These are phyloP conservation scores for Phialophora verrucosa DNA, from an alignment of 2,329 filamentous ascomycete species.

Conservation along the genomic window DNA sequence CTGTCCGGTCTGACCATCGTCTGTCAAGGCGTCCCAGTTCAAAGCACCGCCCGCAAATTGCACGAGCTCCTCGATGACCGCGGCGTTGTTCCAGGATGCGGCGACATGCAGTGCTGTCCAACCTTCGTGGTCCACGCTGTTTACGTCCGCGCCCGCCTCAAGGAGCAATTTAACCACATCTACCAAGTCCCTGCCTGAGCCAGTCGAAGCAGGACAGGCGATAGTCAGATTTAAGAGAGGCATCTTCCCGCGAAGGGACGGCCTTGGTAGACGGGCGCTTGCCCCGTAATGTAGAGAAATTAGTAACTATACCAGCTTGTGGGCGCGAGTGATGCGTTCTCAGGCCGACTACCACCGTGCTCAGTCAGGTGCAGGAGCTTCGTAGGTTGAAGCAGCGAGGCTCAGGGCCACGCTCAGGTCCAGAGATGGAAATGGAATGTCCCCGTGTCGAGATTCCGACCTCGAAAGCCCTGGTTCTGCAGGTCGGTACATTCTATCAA, in stretches of 20 bases:
- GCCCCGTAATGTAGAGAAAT: slow-evolving; percentile 3
- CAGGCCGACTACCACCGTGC: no score
- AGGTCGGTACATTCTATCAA: background rate
- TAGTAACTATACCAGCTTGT: no score
- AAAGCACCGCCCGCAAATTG: slow-evolving; percentile 10
- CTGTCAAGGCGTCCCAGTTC: slow-evolving; percentile 9
- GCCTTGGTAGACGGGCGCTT: slow-evolving; percentile 5
- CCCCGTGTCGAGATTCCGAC: no score
- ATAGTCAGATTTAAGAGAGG: slow-evolving; percentile 7
- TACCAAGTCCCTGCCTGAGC: slow-evolving; percentile 4
- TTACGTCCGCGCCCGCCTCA: slow-evolving; percentile 9
- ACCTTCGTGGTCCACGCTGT: slow-evolving; percentile 10
- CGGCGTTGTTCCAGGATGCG: slow-evolving; percentile 12
- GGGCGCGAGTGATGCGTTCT: no score
- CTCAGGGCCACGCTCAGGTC: no score
- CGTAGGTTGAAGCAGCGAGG: no score
- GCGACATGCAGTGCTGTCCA: slow-evolving; percentile 13
- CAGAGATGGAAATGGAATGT: no score
- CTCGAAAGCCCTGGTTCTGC: background rate
- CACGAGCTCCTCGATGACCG: slow-evolving; percentile 11
- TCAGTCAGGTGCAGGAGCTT: no score
- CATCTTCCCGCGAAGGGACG: slow-evolving; percentile 1
- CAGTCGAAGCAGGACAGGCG: slow-evolving; percentile 12
- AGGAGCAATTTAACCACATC: slow-evolving; percentile 10
- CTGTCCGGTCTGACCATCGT: slow-evolving; percentile 12